Conservation (phyloP, 179 eudicot species). For the Silene noctiflora region DNA sequence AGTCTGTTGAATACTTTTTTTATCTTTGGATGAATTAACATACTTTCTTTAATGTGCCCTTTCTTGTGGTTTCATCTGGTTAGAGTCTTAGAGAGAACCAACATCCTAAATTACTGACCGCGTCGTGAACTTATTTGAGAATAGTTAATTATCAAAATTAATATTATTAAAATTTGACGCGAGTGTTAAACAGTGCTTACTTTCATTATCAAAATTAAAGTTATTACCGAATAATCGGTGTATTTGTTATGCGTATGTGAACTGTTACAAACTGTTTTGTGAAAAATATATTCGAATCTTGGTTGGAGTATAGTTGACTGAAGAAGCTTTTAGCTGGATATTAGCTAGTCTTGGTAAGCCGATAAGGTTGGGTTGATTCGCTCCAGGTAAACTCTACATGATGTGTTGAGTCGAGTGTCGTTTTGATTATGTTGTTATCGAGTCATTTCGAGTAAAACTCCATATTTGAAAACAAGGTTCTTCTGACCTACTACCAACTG, state of each 20-base stretch:
- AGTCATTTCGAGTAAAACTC: neutral
- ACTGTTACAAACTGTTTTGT: too few species aligned
- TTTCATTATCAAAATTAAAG: too few species aligned
- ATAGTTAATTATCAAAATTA: too few species aligned
- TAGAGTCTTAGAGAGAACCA: neutral
- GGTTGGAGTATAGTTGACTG: too few species aligned
- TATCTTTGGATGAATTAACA: neutral
- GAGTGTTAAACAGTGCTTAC: too few species aligned
- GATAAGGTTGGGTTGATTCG: neutral
- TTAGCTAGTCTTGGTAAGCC: neutral
- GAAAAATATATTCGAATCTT: too few species aligned
- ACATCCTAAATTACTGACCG: neutral
- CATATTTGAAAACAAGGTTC: too few species aligned
- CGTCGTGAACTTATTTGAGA: too few species aligned
- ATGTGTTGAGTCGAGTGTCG: neutral
- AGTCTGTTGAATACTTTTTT: slow-evolving; percentile 18
- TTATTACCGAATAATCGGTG: too few species aligned
- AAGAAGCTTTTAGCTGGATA: too few species aligned
- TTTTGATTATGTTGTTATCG: neutral
- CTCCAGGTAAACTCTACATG: neutral
- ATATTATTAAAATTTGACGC: too few species aligned
- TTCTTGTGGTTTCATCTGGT: neutral
- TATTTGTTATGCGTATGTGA: too few species aligned
- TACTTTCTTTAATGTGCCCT: neutral
- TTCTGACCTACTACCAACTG: neutral